Evolutionary conservation across 768 basidiomycete species (phyloP), one percentile per base, ranked within the genome.

Genomic region (Termitomyces sp.): DNA sequence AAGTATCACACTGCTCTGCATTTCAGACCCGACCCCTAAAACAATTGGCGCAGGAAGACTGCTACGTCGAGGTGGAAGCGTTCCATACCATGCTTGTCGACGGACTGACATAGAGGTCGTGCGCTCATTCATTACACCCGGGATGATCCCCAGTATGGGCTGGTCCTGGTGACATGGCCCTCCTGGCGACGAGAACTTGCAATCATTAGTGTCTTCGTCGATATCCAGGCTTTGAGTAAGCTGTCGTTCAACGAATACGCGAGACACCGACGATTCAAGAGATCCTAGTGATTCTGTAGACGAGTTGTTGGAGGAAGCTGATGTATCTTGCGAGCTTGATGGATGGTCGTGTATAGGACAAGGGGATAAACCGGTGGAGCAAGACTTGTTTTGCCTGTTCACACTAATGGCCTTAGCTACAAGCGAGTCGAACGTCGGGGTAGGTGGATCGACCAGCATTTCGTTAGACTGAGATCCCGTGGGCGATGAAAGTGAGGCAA

Each of bases 201-300:
- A n/a, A 4, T 21, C 52, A 2, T n/a, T 11, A 2, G 21, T n/a
- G 34, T 57, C 49, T 16, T 50, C 55, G 14, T 68, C 67, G 4
- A 59, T 34, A 11, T 64, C 64, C 42, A 67, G 54, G 34, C 67
- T 70, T 63, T 79, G 79, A 0, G 80, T 80, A 32, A 83, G 69
- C n/a, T 81, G 77, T 30, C 69, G 68, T 59, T 79, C 78, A 21
- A 83, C 79, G 11, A 67, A 74, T 35, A 68, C 70, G 54, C 74
- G 73, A 7, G 79, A 79, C 35, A 61, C 68, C 16, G 62, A 62
- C 17, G 44, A 44, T 19, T 34, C 30, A 3, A 27, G 17, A 19
- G 43, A 54, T 35, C 11, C 32, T 14, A 6, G 37, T 43, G 47
- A 48, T 39, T 30, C 35, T 6, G 21, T n/a, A 32, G 40, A 55